Evolutionary conservation across 2,329 filamentous ascomycete genomes (phyloP), one percentile per base, ranked within the genome.

Genomic region (Neopestalotiopsis sp.): DNA sequence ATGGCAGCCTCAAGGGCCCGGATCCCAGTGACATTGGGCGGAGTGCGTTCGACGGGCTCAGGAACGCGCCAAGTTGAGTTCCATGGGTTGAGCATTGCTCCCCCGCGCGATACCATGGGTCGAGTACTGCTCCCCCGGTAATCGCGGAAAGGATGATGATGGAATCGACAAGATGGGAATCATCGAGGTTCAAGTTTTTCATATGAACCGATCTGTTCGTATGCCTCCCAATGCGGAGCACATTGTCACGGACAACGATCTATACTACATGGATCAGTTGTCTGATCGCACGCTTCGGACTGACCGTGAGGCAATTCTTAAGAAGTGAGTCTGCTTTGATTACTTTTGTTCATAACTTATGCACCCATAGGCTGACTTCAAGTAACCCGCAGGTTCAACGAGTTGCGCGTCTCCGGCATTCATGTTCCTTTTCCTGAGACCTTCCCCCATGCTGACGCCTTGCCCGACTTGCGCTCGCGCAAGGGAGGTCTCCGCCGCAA

Each of bases 31-130:
- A 64, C 24, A 24, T 64, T 38, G 42, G 73, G 72, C 61, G 1
- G 73, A 1, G 74, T 88, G 85, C 71, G 77, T 87, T 40, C 78
- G 78, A 70, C 80, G 77, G 58, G 86, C 85, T 63, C 74, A 80
- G 72, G 78, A 80, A 70, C 74, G 80, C 9, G 72, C 78, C 68
- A 38, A 38, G 6, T 38, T 38, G 34, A 38, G 10, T 38, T 38
- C 6, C 34, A 38, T 10, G 34, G 34, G 34, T 10, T 38, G 34
- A 38, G 34, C 34, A 38, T 10, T 38, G 34, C 34, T 38, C 34
- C 34, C 34, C 34, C 34, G 6, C 6, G 34, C 24, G 24, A 24
- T 24, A 24, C 24, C 24, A 24, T 24, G 24, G 24, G 24, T 24
- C 24, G 24, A 24, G 24, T 24, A 38, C 6, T 38, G 34, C 34